Evolutionary conservation across 306 rosid genomes (phyloP).

Genomic region (Psophocarpus tetragonolobus): DNA sequence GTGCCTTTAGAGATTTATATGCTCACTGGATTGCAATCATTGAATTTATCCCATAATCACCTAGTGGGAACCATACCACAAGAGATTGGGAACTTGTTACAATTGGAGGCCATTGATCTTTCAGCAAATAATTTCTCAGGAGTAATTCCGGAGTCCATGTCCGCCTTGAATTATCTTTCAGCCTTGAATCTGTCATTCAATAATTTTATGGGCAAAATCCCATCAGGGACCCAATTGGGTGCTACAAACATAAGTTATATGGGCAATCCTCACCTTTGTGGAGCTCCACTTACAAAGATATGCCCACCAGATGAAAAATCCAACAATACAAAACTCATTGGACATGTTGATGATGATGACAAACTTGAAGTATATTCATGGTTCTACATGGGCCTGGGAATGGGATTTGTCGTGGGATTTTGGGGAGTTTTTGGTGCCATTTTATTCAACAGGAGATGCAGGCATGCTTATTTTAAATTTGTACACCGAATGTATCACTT

Average conservation of each 20-base stretch:
- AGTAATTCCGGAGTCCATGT: constrained; percentile 37
- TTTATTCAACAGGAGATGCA: background rate
- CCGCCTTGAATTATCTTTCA: constrained; percentile 5
- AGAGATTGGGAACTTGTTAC: constrained; percentile 6
- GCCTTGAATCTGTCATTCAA: constrained; percentile 41
- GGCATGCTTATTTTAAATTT: constrained; percentile 25
- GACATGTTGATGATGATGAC: background rate
- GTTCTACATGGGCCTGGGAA: constrained; percentile 27
- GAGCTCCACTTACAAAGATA: constrained; percentile 16
- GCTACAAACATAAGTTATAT: background rate
- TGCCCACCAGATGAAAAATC: background rate
- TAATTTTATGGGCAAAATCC: constrained; percentile 35
- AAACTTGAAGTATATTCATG: background rate
- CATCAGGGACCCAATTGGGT: constrained; percentile 28
- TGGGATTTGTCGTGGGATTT: constrained; percentile 22
- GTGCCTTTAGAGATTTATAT: constrained; percentile 16
- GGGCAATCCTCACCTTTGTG: constrained; percentile 21
- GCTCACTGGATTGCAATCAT: background rate
- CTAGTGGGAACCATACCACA: constrained; percentile 35
- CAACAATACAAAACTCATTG: background rate
- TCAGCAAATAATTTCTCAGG: constrained; percentile 30
- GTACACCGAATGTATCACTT: background rate
- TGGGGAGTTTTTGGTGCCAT: constrained; percentile 15
- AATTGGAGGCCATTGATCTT: constrained; percentile 35
- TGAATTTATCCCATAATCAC: constrained; percentile 43